Conservation (phyloP, 2,329 filamentous ascomycete species). For the Shiraia bambusicola region DNA sequence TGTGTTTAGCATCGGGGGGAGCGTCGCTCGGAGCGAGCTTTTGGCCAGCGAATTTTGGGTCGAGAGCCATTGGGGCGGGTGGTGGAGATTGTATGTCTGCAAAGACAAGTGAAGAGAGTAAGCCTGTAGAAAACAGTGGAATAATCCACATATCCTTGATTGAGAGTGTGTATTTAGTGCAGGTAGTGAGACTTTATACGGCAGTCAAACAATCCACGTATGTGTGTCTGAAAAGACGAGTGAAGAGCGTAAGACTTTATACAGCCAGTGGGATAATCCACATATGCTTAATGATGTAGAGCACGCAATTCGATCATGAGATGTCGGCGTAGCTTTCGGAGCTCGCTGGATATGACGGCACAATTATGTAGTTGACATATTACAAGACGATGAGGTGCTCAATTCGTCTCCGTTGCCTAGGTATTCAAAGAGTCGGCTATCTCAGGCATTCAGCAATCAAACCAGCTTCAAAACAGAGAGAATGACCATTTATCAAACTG, state of each 20-base stretch:
- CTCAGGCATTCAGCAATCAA: too few relatives aligned
- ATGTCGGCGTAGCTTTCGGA: constrained; percentile 17
- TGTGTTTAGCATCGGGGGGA: constrained; percentile 51
- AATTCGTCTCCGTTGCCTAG: background rate
- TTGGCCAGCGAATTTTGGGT: constrained; percentile 75
- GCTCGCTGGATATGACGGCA: constrained; percentile 25
- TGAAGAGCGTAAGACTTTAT: background rate
- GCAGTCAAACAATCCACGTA: too few relatives aligned
- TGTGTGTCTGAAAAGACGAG: background rate
- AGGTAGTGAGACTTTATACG: too few relatives aligned
- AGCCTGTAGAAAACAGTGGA: background rate
- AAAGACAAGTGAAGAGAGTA: background rate
- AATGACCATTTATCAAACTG: too few relatives aligned
- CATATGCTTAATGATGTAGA: background rate
- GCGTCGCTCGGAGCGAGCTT: constrained; percentile 57
- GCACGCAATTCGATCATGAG: constrained; percentile 19
- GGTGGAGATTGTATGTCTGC: background rate
- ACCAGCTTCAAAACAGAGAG: too few relatives aligned
- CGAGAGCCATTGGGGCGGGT: constrained; percentile 63
- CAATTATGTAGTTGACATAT: constrained; percentile 4
- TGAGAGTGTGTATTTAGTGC: too few relatives aligned
- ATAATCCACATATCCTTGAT: too few relatives aligned
- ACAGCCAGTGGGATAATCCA: background rate
- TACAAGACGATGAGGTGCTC: background rate
- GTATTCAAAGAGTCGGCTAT: too few relatives aligned